These are phyloP conservation scores for Larix kaempferi DNA, from an alignment of 75 land plant genomes.

Conservation along the genomic window DNA sequence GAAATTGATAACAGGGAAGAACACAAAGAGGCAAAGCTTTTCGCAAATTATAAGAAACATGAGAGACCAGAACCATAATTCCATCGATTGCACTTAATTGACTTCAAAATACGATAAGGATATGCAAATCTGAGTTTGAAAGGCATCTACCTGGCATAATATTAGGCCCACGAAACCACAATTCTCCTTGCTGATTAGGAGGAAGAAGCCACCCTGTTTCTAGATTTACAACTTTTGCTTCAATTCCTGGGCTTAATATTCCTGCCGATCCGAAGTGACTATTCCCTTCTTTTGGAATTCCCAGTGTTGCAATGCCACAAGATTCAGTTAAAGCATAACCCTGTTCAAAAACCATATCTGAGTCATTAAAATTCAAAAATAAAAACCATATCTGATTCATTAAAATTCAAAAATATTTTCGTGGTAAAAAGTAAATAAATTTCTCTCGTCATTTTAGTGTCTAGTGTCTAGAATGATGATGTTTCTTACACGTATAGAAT, in stretches of 20 bases:
- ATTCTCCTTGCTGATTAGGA: conserved; percentile 57
- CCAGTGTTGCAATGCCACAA: conserved; percentile 46
- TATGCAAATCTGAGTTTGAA: neutral
- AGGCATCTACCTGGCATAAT: conserved; percentile 62
- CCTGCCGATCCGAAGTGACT: conserved; percentile 59
- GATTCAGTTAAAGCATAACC: conserved; percentile 94
- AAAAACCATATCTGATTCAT: no score
- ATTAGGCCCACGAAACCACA: conserved; percentile 75
- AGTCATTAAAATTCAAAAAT: no score
- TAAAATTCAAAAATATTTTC: no score
- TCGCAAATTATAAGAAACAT: neutral
- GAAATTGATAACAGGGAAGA: neutral
- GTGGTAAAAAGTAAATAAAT: no score
- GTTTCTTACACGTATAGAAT: no score
- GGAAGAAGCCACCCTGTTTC: conserved; percentile 55
- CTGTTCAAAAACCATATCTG: conserved; percentile 20
- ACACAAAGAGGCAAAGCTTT: neutral
- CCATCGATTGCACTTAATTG: neutral
- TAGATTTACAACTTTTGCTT: conserved; percentile 43
- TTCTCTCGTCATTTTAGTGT: no score
- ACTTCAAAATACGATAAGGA: neutral
- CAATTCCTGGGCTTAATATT: conserved; percentile 42
- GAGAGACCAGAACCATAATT: neutral
- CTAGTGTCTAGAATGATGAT: no score
- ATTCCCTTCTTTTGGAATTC: conserved; percentile 22